Percentiles rank a stretch among this genome's conserved stretches.
Conservation (phyloP, 306 rosid species). For the Dalbergia cultrata region DNA sequence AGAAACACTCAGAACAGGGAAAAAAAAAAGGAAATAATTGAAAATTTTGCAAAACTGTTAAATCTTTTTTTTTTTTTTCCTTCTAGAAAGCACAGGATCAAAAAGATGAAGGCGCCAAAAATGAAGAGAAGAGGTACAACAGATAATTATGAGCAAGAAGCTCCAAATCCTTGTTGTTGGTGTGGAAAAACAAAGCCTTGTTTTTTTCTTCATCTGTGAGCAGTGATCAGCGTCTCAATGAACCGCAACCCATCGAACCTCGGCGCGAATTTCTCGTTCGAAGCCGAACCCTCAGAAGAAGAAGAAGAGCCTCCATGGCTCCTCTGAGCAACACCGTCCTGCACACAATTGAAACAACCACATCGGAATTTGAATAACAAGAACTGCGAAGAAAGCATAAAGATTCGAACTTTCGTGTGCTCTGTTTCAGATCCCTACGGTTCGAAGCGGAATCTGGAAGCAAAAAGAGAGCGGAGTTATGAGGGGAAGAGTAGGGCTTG, state of each 20-base stretch:
- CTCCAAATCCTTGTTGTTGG: background rate
- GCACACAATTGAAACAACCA: background rate
- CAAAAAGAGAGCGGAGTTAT: background rate
- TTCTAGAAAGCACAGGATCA: slow-evolving; percentile 19
- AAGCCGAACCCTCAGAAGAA: slow-evolving; percentile 17
- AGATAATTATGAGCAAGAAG: slow-evolving; percentile 3
- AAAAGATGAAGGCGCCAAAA: background rate
- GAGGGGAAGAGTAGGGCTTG: background rate
- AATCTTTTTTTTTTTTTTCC: background rate
- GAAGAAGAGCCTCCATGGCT: slow-evolving; percentile 1
- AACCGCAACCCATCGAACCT: slow-evolving; percentile 89
- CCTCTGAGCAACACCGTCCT: slow-evolving; percentile 45
- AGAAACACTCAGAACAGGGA: background rate
- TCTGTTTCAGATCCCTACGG: slow-evolving; percentile 28
- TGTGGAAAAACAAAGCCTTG: background rate
- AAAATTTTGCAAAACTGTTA: slow-evolving; percentile 31
- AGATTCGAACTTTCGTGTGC: background rate
- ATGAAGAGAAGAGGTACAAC: background rate
- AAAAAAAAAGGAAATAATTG: background rate
- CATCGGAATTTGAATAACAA: background rate
- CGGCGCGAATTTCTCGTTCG: slow-evolving; percentile 75
- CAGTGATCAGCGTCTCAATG: slow-evolving; percentile 91
- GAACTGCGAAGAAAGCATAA: background rate
- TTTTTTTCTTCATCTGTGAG: slow-evolving; percentile 70
- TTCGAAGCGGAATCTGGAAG: background rate